Conservation (phyloP, 2,329 filamentous ascomycete genomes). For the Ilyonectria destructans region DNA sequence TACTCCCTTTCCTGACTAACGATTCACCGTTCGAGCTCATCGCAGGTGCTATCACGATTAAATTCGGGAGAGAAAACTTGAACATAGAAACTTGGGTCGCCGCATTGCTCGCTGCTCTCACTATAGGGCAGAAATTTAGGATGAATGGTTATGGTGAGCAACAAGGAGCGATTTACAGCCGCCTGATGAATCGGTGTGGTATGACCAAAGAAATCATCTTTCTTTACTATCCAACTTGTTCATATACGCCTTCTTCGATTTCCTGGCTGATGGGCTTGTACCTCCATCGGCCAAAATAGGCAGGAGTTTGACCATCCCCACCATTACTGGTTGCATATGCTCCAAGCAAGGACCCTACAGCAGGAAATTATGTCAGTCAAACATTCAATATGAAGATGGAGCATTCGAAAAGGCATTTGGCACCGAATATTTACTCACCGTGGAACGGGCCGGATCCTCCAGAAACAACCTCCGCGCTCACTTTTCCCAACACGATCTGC, state of each 20-base stretch:
- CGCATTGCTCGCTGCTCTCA: too few species aligned
- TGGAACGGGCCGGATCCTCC: constrained; percentile 6
- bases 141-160: too few species aligned
- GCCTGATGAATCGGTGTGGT: too few species aligned
- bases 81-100: background rate
- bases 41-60: too few species aligned
- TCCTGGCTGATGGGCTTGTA: constrained; percentile 54
- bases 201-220: too few species aligned
- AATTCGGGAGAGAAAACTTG: too few species aligned
- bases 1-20: too few species aligned
- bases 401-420: background rate
- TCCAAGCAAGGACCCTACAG: constrained; percentile 64
- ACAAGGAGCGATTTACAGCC: too few species aligned
- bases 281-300: constrained; percentile 65
- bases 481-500: background rate
- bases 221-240: background rate
- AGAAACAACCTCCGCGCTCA: background rate
- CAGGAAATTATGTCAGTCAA: background rate
- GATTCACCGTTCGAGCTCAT: too few species aligned
- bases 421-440: background rate
- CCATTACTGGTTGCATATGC: constrained; percentile 70
- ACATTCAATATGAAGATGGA: background rate
- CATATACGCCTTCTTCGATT: constrained; percentile 11
- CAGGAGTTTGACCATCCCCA: constrained; percentile 58
- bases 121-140: too few species aligned